Percentiles rank a stretch among this genome's conserved stretches.
These are phyloP conservation scores for Parietaria judaica DNA, from an alignment of 306 rosid genomes.

Conservation along the genomic window DNA sequence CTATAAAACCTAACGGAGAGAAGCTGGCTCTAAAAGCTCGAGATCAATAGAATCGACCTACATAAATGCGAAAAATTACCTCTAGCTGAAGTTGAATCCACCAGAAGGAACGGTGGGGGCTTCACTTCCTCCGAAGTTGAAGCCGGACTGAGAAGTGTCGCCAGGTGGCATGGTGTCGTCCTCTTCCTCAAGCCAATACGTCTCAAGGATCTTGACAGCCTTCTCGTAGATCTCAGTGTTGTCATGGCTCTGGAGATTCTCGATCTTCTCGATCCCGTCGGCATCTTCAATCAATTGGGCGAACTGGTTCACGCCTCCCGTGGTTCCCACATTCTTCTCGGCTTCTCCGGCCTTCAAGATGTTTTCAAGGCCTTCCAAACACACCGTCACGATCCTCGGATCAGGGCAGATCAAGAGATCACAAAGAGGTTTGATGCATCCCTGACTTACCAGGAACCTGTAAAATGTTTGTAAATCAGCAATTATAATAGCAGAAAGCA, in stretches of 20 bases:
- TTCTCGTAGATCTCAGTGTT: slow-evolving; percentile 91
- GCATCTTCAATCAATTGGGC: slow-evolving; percentile 86
- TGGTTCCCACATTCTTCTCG: slow-evolving; percentile 52
- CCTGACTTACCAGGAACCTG: slow-evolving; percentile 60
- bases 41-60: background rate
- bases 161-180: slow-evolving; percentile 97
- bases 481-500: background rate
- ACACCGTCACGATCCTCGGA: slow-evolving; percentile 87
- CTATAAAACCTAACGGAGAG: background rate
- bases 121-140: slow-evolving; percentile 55
- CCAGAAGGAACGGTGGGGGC: slow-evolving; percentile 72
- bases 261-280: slow-evolving; percentile 92
- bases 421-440: slow-evolving; percentile 70
- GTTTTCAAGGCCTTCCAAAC: slow-evolving; percentile 94
- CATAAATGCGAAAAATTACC: slow-evolving; percentile 19
- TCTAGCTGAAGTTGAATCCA: slow-evolving; percentile 82
- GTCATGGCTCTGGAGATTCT: slow-evolving; percentile 86
- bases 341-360: slow-evolving; percentile 95
- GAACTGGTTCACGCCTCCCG: slow-evolving; percentile 60
- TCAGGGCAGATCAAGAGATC: slow-evolving; percentile 88
- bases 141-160: slow-evolving; percentile 53
- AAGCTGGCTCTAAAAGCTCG: no score
- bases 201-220: slow-evolving; percentile 89
- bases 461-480: slow-evolving; percentile 9
- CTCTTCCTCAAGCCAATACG: slow-evolving; percentile 95